Percentiles rank a stretch among this genome's conserved stretches.
Conservation (phyloP, 345 rosid genomes). For the Eucalyptus dawsonii region DNA sequence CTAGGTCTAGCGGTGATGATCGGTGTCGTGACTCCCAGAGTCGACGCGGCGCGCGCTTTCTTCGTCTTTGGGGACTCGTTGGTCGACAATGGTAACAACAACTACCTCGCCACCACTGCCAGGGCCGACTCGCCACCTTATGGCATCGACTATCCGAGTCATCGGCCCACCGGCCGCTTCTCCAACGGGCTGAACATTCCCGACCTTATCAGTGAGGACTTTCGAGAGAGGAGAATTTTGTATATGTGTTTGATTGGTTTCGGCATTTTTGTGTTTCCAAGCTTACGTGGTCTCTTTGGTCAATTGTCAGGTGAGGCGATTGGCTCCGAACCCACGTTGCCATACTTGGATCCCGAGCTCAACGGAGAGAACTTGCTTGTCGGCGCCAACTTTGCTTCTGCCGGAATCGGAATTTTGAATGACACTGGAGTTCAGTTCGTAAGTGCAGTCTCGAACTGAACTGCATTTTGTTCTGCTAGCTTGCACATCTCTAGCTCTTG, state of each 20-base stretch:
- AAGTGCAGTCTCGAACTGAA: background rate
- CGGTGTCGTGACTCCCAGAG: background rate
- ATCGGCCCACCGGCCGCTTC: slow-evolving; percentile 3
- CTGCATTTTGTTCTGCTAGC: background rate
- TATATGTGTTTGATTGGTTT: background rate
- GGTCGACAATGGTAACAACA: slow-evolving; percentile 40
- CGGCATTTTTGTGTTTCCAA: background rate
- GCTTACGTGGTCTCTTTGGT: background rate
- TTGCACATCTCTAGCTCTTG: background rate
- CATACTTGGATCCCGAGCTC: slow-evolving; percentile 1
- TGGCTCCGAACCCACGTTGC: slow-evolving; percentile 4
- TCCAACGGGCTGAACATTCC: slow-evolving; percentile 38
- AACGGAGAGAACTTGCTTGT: background rate
- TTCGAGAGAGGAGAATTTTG: background rate
- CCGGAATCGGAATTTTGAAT: slow-evolving; percentile 5
- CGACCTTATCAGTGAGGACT: slow-evolving; percentile 18
- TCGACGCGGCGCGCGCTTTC: background rate
- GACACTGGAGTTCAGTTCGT: slow-evolving; percentile 8
- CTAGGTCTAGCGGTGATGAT: background rate
- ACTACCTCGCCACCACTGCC: slow-evolving; percentile 35
- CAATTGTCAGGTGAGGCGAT: background rate
- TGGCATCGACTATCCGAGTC: slow-evolving; percentile 17
- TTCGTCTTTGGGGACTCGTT: slow-evolving; percentile 25
- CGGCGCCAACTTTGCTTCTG: slow-evolving; percentile 10
- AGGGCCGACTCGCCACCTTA: slow-evolving; percentile 31